A percentile compares a stretch with the other conserved stretches of the same genome.
Evolutionary conservation across 1,284 basidiomycete genomes (phyloP).

Genomic region (Naganishia sp.): DNA sequence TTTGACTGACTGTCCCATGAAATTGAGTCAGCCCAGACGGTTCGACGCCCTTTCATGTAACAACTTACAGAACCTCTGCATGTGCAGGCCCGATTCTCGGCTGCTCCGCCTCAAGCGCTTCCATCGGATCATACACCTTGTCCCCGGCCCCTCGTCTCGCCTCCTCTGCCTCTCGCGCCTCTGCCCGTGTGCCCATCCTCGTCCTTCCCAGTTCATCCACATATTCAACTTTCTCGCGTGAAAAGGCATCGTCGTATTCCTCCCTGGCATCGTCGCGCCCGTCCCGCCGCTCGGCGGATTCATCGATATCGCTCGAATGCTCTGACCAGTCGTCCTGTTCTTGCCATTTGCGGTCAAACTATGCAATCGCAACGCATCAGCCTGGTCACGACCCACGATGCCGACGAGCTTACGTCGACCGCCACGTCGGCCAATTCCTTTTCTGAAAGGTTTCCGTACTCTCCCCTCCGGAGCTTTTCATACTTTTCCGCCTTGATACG

Average conservation of each 20-base stretch:
- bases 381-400: neutral
- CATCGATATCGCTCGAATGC: constrained; percentile 45
- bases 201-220: constrained; percentile 53
- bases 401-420: constrained; percentile 71
- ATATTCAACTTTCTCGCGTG: constrained; percentile 46
- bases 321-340: constrained; percentile 57
- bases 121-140: constrained; percentile 18
- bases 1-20: constrained; percentile 59
- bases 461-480: constrained; percentile 74
- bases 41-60: neutral
- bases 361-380: constrained; percentile 2
- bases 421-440: constrained; percentile 71
- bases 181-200: constrained; percentile 46
- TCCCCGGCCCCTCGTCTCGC: constrained; percentile 15
- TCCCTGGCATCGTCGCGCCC: constrained; percentile 57
- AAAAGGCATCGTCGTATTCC: constrained; percentile 21
- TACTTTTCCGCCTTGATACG: constrained; percentile 81
- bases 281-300: constrained; percentile 38
- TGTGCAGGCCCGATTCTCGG: constrained; percentile 41
- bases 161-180: constrained; percentile 46
- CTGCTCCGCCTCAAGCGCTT: constrained; percentile 34
- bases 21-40: neutral
- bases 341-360: constrained; percentile 72
- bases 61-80: constrained; percentile 50
- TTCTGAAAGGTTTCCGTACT: constrained; percentile 74